Base-by-base conservation (phyloP, 306 rosid genomes). In the Datisca glomerata region DNA sequence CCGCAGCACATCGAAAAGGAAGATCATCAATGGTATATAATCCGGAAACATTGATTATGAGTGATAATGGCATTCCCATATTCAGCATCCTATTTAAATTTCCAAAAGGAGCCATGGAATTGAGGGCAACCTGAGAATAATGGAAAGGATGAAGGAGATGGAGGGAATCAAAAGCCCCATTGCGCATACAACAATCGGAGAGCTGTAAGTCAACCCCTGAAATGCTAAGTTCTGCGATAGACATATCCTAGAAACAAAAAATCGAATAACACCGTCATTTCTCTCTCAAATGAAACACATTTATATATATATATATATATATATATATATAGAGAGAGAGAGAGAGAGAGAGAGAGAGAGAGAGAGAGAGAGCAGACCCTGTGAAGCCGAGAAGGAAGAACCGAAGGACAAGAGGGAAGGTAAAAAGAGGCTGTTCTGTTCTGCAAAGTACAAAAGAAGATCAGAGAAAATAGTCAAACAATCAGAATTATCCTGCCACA, bases 81-180 rank as follows among this genome's bases (percentile, higher is more conserved):
- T n/a, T n/a, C n/a, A n/a, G n/a, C n/a, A n/a, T n/a, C n/a, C n/a
- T n/a, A n/a, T n/a, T n/a, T n/a, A n/a, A n/a, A n/a, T n/a, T n/a
- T n/a, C n/a, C n/a, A n/a, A n/a, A n/a, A n/a, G n/a, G n/a, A n/a
- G n/a, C n/a, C n/a, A n/a, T n/a, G n/a, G n/a, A n/a, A n/a, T n/a
- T n/a, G 27, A 21, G 8, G 4, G 8, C 11, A 46, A 85, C 96
- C 85, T 73, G 70, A 75, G 65, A 21, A 61, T 28, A 62, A 73
- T 0, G 8, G 75, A 78, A 52, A 81, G 71, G 3, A 78, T 9
- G 61, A 79, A 69, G 54, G 63, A 79, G 65, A 73, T 70, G 3
- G 81, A 22, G 20, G 84, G 94, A 40, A 79, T 60, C 64, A 62
- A 53, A 28, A 60, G 94, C 17, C 81, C 91, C 87, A 86, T 79